Evolutionary conservation across 495 filamentous ascomycete species (phyloP).

Genomic region (Aeminium ludgeri): DNA sequence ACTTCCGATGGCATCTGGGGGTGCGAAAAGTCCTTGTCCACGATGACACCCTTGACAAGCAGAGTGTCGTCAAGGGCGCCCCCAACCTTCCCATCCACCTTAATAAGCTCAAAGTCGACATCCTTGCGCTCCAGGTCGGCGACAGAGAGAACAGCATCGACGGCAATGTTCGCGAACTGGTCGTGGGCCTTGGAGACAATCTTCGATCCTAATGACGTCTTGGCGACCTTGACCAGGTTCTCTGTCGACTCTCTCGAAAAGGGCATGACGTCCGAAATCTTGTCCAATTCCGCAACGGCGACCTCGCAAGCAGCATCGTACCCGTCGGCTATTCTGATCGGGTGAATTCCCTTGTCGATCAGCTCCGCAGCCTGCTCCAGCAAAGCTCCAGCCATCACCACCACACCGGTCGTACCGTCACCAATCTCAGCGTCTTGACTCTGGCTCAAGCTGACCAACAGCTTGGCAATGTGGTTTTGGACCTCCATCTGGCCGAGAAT

Average conservation of each 20-base stretch:
- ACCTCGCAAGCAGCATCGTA: conserved; percentile 97
- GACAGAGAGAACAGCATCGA: conserved; percentile 91
- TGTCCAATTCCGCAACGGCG: conserved; percentile 77
- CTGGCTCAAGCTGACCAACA: conserved; percentile 94
- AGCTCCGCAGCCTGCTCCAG: conserved; percentile 95
- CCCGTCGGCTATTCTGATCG: conserved; percentile 93
- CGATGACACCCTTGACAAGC: conserved; percentile 90
- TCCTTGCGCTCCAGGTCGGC: conserved; percentile 92
- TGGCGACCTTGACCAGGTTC: conserved; percentile 84
- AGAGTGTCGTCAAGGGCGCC: conserved; percentile 87
- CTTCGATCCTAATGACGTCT: conserved; percentile 94
- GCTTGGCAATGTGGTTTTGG: conserved; percentile 91
- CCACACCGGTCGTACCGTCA: conserved; percentile 94
- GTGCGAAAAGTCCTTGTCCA: conserved; percentile 99
- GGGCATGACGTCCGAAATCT: conserved; percentile 76
- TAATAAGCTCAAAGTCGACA: conserved; percentile 98
- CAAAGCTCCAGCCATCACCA: conserved; percentile 87
- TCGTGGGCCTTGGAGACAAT: conserved; percentile 98
- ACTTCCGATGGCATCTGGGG: conserved; percentile 97
- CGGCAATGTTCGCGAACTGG: conserved; percentile 91
- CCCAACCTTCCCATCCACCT: conserved; percentile 96
- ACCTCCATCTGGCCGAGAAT: conserved; percentile 99
- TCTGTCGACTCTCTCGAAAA: conserved; percentile 60
- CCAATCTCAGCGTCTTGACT: conserved; percentile 98
- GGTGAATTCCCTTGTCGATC: conserved; percentile 99